Percentiles rank a stretch among this genome's conserved stretches.
Conservation (phyloP, 108 stramenopile species). For the Fragilaria radians region DNA sequence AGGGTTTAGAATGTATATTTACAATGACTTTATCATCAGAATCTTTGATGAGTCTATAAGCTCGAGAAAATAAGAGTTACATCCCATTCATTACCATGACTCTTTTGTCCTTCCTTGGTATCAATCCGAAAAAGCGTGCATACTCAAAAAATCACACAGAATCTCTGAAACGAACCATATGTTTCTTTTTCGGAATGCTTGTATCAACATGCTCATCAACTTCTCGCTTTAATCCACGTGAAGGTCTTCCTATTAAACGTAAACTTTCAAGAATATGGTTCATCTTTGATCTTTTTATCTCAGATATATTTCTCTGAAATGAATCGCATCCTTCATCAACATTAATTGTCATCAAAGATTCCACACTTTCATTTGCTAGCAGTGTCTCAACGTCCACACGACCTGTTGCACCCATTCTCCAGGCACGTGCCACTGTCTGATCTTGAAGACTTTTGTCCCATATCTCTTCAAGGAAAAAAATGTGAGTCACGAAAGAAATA, state of each 20-base stretch:
- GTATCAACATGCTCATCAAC: no score
- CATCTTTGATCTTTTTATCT: not conserved
- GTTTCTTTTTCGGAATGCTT: no score
- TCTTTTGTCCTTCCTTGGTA: no score
- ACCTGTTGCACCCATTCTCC: slow-evolving; percentile 88
- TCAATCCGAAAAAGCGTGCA: no score
- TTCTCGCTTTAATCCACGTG: not conserved
- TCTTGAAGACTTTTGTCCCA: slow-evolving; percentile 69
- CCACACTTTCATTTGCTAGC: slow-evolving; percentile 72
- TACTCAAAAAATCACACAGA: no score
- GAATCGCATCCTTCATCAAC: not conserved
- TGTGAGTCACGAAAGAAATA: slow-evolving; percentile 91
- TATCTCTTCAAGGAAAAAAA: slow-evolving; percentile 83
- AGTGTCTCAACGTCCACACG: slow-evolving; percentile 84
- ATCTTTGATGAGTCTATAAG: no score
- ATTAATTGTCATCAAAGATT: slow-evolving; percentile 56
- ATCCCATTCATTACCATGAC: no score
- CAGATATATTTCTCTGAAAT: not conserved
- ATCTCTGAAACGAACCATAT: no score
- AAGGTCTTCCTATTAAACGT: not conserved
- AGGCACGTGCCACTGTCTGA: slow-evolving; percentile 88
- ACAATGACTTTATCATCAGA: no score
- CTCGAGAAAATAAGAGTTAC: no score
- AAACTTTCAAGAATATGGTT: not conserved
- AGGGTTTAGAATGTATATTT: no score